Evolutionary conservation across 2,329 filamentous ascomycete genomes (phyloP), one percentile per base, ranked within the genome.

Genomic region (Cordyceps militaris): DNA sequence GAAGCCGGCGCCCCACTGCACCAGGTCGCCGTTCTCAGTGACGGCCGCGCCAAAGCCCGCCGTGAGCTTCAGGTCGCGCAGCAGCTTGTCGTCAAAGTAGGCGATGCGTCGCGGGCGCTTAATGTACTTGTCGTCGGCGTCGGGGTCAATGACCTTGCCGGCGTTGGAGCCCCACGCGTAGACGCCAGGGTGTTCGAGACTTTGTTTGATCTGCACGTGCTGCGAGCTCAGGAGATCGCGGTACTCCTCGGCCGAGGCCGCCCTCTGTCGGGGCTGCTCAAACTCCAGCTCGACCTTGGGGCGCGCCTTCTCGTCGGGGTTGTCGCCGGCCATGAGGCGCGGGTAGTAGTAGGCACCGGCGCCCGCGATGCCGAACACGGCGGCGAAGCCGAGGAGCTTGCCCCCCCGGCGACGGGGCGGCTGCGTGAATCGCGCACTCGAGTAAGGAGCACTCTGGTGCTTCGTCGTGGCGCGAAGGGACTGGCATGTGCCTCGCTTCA

Each of bases 141-240:
- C 85, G 1, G 92, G 91, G 43, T 92, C 91, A 38, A 89, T 89
- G n/a, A 96, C 92, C 64, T 82, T 82, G 60, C 91, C 90, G 16
- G 78, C 76, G 66, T 99, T 99, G 19, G 88, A 91, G 0, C 94
- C 94, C 93, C 94, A 99, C 5, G 88, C 85, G 72, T 96, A 97
- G 0, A 97, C 88, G 2, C 92, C 94, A 0, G 94, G 93, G 60
- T 89, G 86, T 71, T 84, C 83, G 79, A 81, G 85, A 71, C 89
- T 95, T 67, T 83, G 84, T 74, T 89, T 91, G 59, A 96, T 88
- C 74, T 97, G 93, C 6, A 90, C 74, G 73, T 96, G 91, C 69
- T 96, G 90, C 11, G 88, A 89, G 67, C 88, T 93, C 64, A 96
- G 84, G 58, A 88, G 73, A 57, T 91, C 88, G 58, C 88, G 75